Conservation (phyloP, 208 protist species). For the Crithidia fasciculata region DNA sequence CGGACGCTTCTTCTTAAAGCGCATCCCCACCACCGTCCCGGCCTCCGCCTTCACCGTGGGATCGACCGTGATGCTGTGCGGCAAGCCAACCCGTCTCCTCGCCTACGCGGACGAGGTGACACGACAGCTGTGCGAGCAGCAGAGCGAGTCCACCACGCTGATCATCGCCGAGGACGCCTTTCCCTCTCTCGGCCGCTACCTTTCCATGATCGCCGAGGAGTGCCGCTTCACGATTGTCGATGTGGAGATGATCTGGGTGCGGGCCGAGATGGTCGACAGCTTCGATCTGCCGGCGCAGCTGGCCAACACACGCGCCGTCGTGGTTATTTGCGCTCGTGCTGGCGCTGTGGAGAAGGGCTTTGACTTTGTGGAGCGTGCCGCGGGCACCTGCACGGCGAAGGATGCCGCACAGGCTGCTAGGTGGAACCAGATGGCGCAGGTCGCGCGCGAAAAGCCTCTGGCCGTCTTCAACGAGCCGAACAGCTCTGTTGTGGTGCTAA, state of each 20-base stretch:
- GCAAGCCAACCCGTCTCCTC: slow-evolving; percentile 64
- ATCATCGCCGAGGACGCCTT: slow-evolving; percentile 70
- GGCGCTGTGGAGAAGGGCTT: slow-evolving; percentile 68
- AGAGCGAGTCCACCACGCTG: slow-evolving; percentile 65
- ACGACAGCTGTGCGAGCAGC: slow-evolving; percentile 71
- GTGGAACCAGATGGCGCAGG: slow-evolving; percentile 48
- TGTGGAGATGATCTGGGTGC: slow-evolving; percentile 78
- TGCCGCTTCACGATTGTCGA: slow-evolving; percentile 69
- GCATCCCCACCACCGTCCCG: slow-evolving; percentile 46
- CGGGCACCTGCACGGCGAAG: slow-evolving; percentile 54
- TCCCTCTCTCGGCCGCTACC: slow-evolving; percentile 56
- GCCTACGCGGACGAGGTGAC: slow-evolving; percentile 85
- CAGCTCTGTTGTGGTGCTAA: slow-evolving; percentile 80
- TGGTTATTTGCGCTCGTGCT: slow-evolving; percentile 43
- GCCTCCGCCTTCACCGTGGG: slow-evolving; percentile 68
- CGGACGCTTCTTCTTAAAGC: slow-evolving; percentile 69
- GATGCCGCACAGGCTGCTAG: slow-evolving; percentile 51
- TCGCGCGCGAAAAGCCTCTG: slow-evolving; percentile 54
- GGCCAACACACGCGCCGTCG: slow-evolving; percentile 52
- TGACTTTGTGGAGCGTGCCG: slow-evolving; percentile 63
- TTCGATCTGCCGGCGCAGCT: slow-evolving; percentile 63
- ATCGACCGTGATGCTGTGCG: slow-evolving; percentile 64
- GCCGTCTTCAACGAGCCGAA: slow-evolving; percentile 69
- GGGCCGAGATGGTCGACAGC: slow-evolving; percentile 25
- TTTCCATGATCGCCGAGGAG: slow-evolving; percentile 83